Conservation (phyloP, 2,329 filamentous ascomycete species). For the Fusarium foetens region DNA sequence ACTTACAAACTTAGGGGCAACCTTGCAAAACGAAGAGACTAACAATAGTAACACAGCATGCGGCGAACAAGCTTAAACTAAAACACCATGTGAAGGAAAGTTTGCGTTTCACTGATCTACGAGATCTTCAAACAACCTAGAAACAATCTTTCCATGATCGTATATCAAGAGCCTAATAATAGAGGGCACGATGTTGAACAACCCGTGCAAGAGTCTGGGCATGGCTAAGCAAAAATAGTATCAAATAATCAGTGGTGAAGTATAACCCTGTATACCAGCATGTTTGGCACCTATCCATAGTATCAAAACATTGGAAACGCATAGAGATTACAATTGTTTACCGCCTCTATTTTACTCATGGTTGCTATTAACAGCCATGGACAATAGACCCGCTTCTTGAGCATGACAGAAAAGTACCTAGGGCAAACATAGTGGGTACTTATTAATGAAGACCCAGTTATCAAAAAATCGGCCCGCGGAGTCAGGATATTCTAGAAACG, state of each 20-base stretch:
- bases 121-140: slow-evolving; percentile 6
- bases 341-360: neutral
- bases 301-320: neutral
- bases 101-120: slow-evolving; percentile 1
- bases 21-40: neutral
- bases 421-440: neutral
- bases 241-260: neutral
- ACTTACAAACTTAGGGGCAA: neutral
- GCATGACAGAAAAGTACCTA: neutral
- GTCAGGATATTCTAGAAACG: slow-evolving; percentile 25
- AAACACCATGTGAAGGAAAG: neutral
- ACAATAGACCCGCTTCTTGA: slow-evolving; percentile 1
- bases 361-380: neutral
- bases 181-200: neutral
- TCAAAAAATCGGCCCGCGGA: slow-evolving; percentile 22
- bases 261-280: neutral
- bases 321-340: neutral
- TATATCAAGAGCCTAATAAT: neutral
- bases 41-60: neutral
- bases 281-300: neutral
- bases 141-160: neutral
- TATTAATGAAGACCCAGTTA: slow-evolving; percentile 8
- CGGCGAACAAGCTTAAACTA: neutral
- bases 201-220: neutral
- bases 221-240: neutral